Evolutionary conservation across 2,329 filamentous ascomycete genomes (phyloP).

Genomic region (Pyricularia sp.): DNA sequence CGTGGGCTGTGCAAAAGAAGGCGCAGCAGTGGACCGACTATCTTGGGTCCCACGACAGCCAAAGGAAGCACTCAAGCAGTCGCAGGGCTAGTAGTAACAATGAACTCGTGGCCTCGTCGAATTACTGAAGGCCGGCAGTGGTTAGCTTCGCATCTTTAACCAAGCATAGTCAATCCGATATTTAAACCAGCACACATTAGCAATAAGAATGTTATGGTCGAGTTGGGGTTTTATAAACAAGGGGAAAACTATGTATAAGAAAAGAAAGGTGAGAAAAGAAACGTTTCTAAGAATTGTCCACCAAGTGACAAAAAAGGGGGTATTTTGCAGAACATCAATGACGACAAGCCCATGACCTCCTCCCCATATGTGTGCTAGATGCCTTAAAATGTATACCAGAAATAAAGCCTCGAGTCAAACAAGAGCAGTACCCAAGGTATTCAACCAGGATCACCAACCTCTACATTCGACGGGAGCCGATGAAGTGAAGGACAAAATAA

Average conservation of each 20-base stretch:
- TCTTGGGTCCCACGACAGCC: not conserved
- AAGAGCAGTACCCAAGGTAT: not conserved
- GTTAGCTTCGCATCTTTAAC: not conserved
- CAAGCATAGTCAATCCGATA: not conserved
- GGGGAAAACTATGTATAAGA: not conserved
- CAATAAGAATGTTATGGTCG: not conserved
- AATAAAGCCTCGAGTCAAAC: not conserved
- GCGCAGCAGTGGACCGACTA: not conserved
- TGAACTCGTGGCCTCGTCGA: not conserved
- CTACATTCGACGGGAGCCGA: not conserved
- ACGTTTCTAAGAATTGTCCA: not conserved
- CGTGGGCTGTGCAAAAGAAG: too few species aligned
- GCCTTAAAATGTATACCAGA: not conserved
- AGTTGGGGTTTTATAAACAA: not conserved
- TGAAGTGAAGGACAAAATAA: not conserved
- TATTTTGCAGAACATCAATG: not conserved
- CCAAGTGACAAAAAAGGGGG: not conserved
- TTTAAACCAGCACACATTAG: not conserved
- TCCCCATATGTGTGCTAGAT: not conserved
- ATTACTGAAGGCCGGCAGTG: not conserved
- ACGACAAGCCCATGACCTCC: not conserved
- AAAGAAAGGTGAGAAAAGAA: not conserved
- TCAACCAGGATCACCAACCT: not conserved
- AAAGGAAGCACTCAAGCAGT: not conserved
- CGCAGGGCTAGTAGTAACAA: too few species aligned